Conservation (phyloP, 208 protist genomes). For the Herpetomonas tarakana region DNA sequence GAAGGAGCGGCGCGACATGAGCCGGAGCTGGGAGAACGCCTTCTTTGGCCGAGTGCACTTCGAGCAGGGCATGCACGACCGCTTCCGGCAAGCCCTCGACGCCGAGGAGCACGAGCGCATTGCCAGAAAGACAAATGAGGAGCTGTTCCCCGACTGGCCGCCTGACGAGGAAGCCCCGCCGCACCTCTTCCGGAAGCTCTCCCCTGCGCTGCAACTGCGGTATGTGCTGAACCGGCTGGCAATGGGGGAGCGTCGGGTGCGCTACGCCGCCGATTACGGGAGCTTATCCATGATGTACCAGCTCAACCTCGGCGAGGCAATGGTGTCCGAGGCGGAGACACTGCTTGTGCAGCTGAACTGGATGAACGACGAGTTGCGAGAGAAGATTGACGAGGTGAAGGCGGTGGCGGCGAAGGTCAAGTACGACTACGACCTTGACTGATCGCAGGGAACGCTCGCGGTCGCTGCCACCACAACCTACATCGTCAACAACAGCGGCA, state of each 20-base stretch:
- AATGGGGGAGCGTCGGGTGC: conserved; percentile 76
- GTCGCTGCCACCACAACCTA: neutral
- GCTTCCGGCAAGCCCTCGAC: conserved; percentile 46
- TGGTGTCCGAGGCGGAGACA: conserved; percentile 68
- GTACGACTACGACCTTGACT: conserved; percentile 87
- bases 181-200: conserved; percentile 40
- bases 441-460: conserved; percentile 4
- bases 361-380: conserved; percentile 62
- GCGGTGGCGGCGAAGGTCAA: conserved; percentile 40
- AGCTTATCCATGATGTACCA: conserved; percentile 85
- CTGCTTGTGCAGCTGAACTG: conserved; percentile 67
- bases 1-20: conserved; percentile 58
- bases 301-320: conserved; percentile 74
- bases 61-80: conserved; percentile 80
- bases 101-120: conserved; percentile 41
- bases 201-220: conserved; percentile 42
- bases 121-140: conserved; percentile 18
- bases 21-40: conserved; percentile 77
- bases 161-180: conserved; percentile 70
- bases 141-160: conserved; percentile 63
- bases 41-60: conserved; percentile 83
- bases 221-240: conserved; percentile 78
- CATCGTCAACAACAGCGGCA: no score
- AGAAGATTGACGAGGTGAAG: conserved; percentile 53
- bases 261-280: conserved; percentile 73